A percentile compares a stretch with the other conserved stretches of the same genome.
Conservation (phyloP, 257 asterid species). For the Linderniella brevidens region DNA sequence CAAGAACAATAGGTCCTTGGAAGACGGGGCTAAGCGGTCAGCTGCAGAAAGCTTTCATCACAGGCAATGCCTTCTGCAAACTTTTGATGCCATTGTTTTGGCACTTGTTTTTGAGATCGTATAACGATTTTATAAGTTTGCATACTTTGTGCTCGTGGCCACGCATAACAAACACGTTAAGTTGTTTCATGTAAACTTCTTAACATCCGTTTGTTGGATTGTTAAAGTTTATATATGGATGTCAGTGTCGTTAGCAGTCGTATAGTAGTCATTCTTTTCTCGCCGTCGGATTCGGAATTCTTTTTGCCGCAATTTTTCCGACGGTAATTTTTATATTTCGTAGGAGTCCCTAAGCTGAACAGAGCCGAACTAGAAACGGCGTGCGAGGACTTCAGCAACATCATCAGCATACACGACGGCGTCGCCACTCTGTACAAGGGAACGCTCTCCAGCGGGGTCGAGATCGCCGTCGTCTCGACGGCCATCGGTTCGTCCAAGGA, state of each 20-base stretch:
- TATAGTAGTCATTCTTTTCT: too few relatives aligned
- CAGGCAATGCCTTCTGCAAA: too few relatives aligned
- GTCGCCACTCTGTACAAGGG: slow-evolving; percentile 65
- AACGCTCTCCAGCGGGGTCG: slow-evolving; percentile 85
- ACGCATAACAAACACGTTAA: too few relatives aligned
- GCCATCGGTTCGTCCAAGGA: slow-evolving; percentile 34
- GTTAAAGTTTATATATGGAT: too few relatives aligned
- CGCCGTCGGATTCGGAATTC: too few relatives aligned
- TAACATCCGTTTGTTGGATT: too few relatives aligned
- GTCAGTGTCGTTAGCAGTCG: too few relatives aligned
- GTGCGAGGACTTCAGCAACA: slow-evolving; percentile 94
- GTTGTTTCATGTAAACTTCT: too few relatives aligned
- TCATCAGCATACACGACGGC: slow-evolving; percentile 27
- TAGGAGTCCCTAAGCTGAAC: slow-evolving; percentile 89
- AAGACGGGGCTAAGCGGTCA: slow-evolving; percentile 89
- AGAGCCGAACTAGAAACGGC: slow-evolving; percentile 73
- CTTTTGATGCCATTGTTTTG: too few relatives aligned
- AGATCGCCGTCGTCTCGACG: slow-evolving; percentile 74
- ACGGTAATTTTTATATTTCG: neutral
- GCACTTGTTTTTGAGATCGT: too few relatives aligned
- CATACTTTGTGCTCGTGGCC: too few relatives aligned
- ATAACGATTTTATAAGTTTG: too few relatives aligned
- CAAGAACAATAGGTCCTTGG: slow-evolving; percentile 61
- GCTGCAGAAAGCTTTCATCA: slow-evolving; percentile 83
- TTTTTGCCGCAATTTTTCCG: neutral